A percentile compares a stretch with the other conserved stretches of the same genome.
These are phyloP conservation scores for Ophiostoma piceae DNA, from an alignment of 2,329 filamentous ascomycete genomes.

Conservation along the genomic window DNA sequence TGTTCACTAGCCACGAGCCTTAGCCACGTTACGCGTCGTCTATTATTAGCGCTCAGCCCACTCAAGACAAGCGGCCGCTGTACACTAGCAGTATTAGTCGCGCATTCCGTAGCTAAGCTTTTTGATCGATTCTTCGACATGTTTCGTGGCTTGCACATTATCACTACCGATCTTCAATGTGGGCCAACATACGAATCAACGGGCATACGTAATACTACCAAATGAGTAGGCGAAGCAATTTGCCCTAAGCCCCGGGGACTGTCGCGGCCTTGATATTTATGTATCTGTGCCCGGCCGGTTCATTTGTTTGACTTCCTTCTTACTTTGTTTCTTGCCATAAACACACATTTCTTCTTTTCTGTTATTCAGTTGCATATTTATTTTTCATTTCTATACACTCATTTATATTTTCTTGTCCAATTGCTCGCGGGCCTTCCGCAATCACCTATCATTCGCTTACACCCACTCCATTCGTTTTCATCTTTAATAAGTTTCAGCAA, in stretches of 20 bases:
- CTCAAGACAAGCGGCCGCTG: too few species aligned
- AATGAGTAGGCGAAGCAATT: not conserved
- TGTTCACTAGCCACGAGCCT: not conserved
- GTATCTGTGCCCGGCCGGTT: not conserved
- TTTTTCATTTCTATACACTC: too few species aligned
- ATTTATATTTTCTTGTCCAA: too few species aligned
- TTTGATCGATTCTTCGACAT: not conserved
- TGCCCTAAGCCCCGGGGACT: not conserved
- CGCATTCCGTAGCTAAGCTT: not conserved
- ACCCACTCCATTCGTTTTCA: too few species aligned
- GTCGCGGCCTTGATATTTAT: not conserved
- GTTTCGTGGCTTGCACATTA: not conserved
- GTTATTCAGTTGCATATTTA: too few species aligned
- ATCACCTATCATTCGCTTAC: too few species aligned
- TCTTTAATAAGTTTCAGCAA: too few species aligned
- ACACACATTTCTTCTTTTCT: too few species aligned
- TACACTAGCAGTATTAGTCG: not conserved
- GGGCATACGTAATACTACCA: not conserved
- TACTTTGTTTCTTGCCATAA: too few species aligned
- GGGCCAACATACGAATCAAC: not conserved
- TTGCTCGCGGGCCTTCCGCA: too few species aligned
- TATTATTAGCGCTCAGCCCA: not conserved
- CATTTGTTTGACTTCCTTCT: too few species aligned
- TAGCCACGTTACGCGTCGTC: conserved; percentile 3
- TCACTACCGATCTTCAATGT: not conserved